Evolutionary conservation across 2,329 filamentous ascomycete species (phyloP), one percentile per base, ranked within the genome.

Genomic region (Blumeriella jaapii): DNA sequence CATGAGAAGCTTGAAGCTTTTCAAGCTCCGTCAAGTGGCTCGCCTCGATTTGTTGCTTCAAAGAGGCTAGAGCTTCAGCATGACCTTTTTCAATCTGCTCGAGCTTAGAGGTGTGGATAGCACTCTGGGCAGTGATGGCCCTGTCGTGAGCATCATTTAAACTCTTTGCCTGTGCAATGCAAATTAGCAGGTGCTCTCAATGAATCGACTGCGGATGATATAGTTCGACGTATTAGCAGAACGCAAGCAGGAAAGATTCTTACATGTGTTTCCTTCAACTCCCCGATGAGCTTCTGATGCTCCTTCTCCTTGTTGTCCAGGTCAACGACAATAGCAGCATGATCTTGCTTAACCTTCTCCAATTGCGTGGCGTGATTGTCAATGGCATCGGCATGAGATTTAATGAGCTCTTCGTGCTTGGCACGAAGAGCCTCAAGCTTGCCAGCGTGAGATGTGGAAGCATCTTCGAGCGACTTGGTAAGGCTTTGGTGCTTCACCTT

Each of bases 111-210:
- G 66, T 42, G 29, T 68, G 63, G 15, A 63, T 55, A 18, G 69
- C 63, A 41, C 63, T 59, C 33, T 70, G 67, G 13, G 65, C 60
- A 24, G 64, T 64, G 13, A 53, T 50, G 11, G 64, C 63, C 31
- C 59, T 61, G 34, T 63, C 68, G 60, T 73, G 71, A 33, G 69
- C 69, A 20, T 57, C 57, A 54, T 75, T 69, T 7, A 78, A 52
- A 49, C 71, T 71, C 58, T 74, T 68, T 4, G 69, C 68, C 47
- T 78, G 12, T n/a, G 7, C 3, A 24, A 8, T n/a, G n/a, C n/a
- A n/a, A n/a, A n/a, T n/a, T n/a, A n/a, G n/a, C n/a, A n/a, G n/a
- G n/a, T n/a, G n/a, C n/a, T n/a, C n/a, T n/a, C n/a, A n/a, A n/a
- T n/a, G n/a, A n/a, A n/a, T n/a, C n/a, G n/a, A n/a, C n/a, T n/a